Conservation (phyloP, 495 filamentous ascomycete genomes). For the Aspergillus coremiiformis region DNA sequence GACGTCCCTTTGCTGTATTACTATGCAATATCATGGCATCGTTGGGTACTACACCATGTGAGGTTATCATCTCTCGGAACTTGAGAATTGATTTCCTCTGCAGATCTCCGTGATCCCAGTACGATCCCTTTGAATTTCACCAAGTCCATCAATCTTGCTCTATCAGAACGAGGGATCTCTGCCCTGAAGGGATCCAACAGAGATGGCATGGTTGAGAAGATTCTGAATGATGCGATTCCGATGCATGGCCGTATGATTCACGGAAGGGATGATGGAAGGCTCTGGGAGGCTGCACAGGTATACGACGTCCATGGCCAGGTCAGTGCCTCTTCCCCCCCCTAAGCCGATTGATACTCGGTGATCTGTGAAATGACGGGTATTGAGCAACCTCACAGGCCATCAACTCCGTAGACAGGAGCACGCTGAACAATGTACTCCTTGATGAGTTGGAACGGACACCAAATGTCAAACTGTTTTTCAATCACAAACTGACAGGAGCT, state of each 20-base stretch:
- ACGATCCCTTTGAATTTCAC: slow-evolving; percentile 92
- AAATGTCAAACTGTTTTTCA: slow-evolving; percentile 87
- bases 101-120: slow-evolving; percentile 77
- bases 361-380: slow-evolving; percentile 6
- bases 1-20: not conserved
- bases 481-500: slow-evolving; percentile 81
- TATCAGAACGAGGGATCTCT: slow-evolving; percentile 92
- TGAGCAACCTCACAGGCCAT: slow-evolving; percentile 37
- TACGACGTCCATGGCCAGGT: slow-evolving; percentile 90
- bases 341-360: not conserved
- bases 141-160: slow-evolving; percentile 92
- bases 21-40: not conserved
- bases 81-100: not conserved
- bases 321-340: slow-evolving; percentile 27
- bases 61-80: not conserved
- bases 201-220: slow-evolving; percentile 58
- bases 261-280: slow-evolving; percentile 53
- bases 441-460: slow-evolving; percentile 74
- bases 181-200: slow-evolving; percentile 63
- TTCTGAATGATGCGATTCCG: slow-evolving; percentile 73
- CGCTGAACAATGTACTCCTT: slow-evolving; percentile 77
- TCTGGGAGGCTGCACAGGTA: slow-evolving; percentile 71
- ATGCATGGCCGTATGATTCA: slow-evolving; percentile 99
- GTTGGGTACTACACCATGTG: not conserved
- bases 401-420: slow-evolving; percentile 64